A percentile compares a stretch with the other conserved stretches of the same genome.
Conservation (phyloP, 2,329 filamentous ascomycete species). For the Endoconidiophora laricicola region DNA sequence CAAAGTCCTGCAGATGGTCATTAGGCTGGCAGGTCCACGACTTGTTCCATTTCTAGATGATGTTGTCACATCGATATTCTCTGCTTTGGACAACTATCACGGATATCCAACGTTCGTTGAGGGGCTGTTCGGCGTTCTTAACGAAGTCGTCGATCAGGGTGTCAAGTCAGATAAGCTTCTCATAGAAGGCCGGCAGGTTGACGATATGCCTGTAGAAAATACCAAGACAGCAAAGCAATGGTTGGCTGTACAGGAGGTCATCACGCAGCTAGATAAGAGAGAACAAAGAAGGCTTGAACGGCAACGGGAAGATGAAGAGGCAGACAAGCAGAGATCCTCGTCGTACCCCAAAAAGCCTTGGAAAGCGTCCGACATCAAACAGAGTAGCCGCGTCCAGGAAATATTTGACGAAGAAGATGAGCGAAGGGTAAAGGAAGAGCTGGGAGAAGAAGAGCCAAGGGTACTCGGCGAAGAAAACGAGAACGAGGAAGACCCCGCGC, state of each 20-base stretch:
- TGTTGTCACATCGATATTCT: conserved; percentile 77
- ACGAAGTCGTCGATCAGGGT: conserved; percentile 70
- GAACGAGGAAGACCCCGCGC: conserved; percentile 20
- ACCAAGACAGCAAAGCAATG: conserved; percentile 22
- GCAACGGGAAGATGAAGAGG: conserved; percentile 23
- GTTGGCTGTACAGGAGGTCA: conserved; percentile 28
- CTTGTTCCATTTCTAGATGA: conserved; percentile 84
- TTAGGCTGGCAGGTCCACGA: conserved; percentile 64
- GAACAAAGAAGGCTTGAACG: conserved; percentile 20
- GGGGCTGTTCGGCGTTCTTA: conserved; percentile 65
- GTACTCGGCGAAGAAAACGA: conserved; percentile 18
- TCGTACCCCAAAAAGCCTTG: conserved; percentile 23
- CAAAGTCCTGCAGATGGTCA: conserved; percentile 87
- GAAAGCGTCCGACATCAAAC: conserved; percentile 13
- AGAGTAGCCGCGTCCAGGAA: conserved; percentile 11
- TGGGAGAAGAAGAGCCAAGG: conserved; percentile 14
- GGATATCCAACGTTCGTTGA: conserved; percentile 80
- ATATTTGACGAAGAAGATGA: conserved; percentile 14
- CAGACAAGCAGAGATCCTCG: conserved; percentile 16
- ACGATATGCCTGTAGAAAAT: conserved; percentile 24
- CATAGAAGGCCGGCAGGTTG: conserved; percentile 22
- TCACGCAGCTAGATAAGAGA: conserved; percentile 46
- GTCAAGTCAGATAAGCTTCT: conserved; percentile 39
- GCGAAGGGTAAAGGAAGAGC: conserved; percentile 14
- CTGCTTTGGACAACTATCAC: conserved; percentile 85